Percentiles rank a stretch among this genome's conserved stretches.
These are phyloP conservation scores for Salvia rosmarinus DNA, from an alignment of 257 asterid genomes.

Conservation along the genomic window DNA sequence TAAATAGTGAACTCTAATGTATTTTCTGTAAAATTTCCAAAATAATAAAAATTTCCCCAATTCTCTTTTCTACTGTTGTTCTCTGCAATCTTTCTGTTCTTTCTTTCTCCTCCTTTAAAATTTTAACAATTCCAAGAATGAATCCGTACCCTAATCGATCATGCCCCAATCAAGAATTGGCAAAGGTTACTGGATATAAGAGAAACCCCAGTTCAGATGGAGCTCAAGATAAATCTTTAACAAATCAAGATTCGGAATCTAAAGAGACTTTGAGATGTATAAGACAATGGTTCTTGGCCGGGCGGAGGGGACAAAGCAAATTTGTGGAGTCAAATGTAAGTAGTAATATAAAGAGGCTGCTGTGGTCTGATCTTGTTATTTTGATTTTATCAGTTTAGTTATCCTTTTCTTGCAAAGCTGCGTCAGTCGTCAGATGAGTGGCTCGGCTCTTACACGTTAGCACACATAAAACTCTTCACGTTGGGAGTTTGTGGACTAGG, in stretches of 20 bases:
- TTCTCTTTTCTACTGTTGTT: too few relatives aligned
- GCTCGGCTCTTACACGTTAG: conserved; percentile 30
- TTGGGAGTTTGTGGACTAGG: conserved; percentile 33
- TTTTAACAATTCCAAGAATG: conserved; percentile 42
- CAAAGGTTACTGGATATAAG: background rate
- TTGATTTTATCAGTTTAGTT: conserved; percentile 31
- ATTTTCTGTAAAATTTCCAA: too few relatives aligned
- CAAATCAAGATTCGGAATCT: conserved; percentile 24
- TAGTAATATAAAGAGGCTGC: background rate
- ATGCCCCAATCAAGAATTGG: conserved; percentile 31
- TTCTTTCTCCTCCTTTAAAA: too few relatives aligned
- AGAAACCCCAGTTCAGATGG: background rate
- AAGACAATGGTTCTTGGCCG: conserved; percentile 29
- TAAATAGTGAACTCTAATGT: too few relatives aligned
- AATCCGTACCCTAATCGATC: conserved; percentile 42
- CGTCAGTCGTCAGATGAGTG: conserved; percentile 27
- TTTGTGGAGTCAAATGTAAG: conserved; percentile 27
- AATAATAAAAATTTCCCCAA: too few relatives aligned
- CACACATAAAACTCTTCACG: background rate
- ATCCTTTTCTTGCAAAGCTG: conserved; percentile 33
- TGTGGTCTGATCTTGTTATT: background rate
- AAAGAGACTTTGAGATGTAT: background rate
- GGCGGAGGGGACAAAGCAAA: conserved; percentile 36
- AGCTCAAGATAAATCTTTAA: background rate
- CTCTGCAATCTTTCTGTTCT: too few relatives aligned